A percentile compares a stretch with the other conserved stretches of the same genome.
phyloP scores from a whole-genome alignment of 2,329 filamentous ascomycete genomes.

The Aspergillus spinulosporus region DNA sequence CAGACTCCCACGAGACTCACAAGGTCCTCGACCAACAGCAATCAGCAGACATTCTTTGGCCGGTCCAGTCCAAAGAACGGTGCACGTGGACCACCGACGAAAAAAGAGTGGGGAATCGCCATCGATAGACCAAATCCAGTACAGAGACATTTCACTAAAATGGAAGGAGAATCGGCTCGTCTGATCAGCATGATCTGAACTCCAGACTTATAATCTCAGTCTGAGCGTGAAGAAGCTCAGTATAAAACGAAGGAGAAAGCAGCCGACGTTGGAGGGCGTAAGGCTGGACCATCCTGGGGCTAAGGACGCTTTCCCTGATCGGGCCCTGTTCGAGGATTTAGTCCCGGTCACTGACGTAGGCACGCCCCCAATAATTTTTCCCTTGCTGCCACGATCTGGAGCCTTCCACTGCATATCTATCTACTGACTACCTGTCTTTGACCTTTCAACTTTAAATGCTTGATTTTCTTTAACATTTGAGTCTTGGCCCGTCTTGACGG shows the following conservation, averaged over 20 bases:
- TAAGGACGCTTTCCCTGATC: constrained; percentile 16
- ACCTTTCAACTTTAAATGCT: background rate
- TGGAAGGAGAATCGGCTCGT: background rate
- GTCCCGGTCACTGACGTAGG: constrained; percentile 14
- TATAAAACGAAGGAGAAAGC: constrained; percentile 3
- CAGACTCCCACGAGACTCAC: background rate
- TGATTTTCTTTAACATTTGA: constrained; percentile 3
- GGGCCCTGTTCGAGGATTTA: background rate
- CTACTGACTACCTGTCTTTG: background rate
- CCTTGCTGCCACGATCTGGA: background rate
- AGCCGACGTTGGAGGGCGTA: background rate
- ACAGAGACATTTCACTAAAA: background rate
- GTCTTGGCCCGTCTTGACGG: constrained; percentile 11
- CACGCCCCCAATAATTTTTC: background rate
- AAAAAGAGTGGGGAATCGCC: constrained; percentile 12
- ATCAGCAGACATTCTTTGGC: constrained; percentile 6
- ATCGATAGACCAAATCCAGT: background rate
- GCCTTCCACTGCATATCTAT: background rate
- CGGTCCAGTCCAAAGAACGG: constrained; percentile 1
- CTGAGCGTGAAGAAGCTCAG: background rate
- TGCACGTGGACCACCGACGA: constrained; percentile 14
- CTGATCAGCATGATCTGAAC: background rate
- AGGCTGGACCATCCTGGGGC: background rate
- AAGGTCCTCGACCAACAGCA: constrained; percentile 12
- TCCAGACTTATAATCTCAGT: background rate